phyloP scores from a whole-genome alignment of 805 yeast genomes.

The Cyberlindnera xylosilytica region DNA sequence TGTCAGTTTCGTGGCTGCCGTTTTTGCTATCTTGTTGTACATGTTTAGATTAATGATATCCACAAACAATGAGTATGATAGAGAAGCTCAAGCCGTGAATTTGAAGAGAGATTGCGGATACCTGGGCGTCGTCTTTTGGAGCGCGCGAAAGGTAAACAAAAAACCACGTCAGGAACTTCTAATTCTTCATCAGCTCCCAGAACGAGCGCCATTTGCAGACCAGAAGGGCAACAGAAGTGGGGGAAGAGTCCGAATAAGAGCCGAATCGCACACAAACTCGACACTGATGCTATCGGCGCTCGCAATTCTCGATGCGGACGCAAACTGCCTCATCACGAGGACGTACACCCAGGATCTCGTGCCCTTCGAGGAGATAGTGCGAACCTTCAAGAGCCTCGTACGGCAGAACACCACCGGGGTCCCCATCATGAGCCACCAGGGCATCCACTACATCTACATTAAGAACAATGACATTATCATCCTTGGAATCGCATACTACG shows the following conservation, averaged over 20 bases:
- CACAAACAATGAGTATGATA: no score
- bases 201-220: no score
- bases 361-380: slow-evolving; percentile 42
- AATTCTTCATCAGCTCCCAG: no score
- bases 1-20: slow-evolving; percentile 29
- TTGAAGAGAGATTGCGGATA: no score
- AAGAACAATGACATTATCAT: slow-evolving; percentile 44
- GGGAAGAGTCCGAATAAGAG: no score
- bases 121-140: no score
- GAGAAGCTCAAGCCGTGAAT: no score
- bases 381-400: slow-evolving; percentile 46
- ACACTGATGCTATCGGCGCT: slow-evolving; percentile 26
- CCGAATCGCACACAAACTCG: no score
- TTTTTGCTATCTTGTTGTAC: slow-evolving; percentile 37
- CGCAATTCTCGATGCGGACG: slow-evolving; percentile 65
- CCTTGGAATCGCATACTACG: slow-evolving; percentile 23
- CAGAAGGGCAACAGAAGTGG: no score
- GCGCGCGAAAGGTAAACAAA: slow-evolving; percentile 12
- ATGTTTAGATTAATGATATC: no score
- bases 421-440: slow-evolving; percentile 33
- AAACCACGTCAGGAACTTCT: no score
- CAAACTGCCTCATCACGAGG: slow-evolving; percentile 62
- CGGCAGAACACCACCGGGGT: slow-evolving; percentile 31
- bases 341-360: slow-evolving; percentile 74
- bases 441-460: slow-evolving; percentile 54